These are phyloP conservation scores for Microcyclospora tardicrescens DNA, from an alignment of 2,329 filamentous ascomycete genomes.

Conservation along the genomic window DNA sequence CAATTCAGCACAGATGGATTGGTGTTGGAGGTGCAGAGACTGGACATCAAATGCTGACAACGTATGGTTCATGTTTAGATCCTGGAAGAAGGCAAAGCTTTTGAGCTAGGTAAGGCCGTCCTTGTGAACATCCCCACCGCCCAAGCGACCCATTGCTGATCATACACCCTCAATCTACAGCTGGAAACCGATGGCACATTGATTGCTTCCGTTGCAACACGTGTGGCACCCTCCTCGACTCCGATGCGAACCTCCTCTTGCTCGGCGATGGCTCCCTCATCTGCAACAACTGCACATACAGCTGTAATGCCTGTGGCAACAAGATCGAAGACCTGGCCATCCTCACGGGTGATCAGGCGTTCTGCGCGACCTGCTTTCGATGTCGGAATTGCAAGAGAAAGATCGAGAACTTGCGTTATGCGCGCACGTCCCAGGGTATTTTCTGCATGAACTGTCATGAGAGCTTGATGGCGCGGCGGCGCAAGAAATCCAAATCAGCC, in stretches of 20 bases:
- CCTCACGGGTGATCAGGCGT: conserved; percentile 92
- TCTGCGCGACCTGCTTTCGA: conserved; percentile 92
- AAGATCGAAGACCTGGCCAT: conserved; percentile 98
- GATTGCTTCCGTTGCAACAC: conserved; percentile 97
- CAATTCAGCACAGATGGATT: not conserved
- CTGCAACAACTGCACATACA: conserved; percentile 99
- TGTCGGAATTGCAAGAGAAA: conserved; percentile 98
- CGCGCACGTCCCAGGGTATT: conserved; percentile 92
- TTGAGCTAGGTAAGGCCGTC: conserved; percentile 68
- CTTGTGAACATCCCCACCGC: conserved; percentile 11
- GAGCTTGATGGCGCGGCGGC: conserved; percentile 80
- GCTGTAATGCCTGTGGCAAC: conserved; percentile 88
- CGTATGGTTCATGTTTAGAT: conserved; percentile 46
- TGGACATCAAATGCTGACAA: conserved; percentile 1
- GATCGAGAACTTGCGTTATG: conserved; percentile 96
- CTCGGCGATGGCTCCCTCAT: conserved; percentile 96
- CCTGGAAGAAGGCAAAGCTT: conserved; percentile 95
- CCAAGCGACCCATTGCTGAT: not conserved
- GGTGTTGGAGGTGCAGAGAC: too few species aligned
- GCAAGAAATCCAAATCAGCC: conserved; percentile 61
- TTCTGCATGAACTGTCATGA: conserved; percentile 99
- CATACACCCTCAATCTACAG: conserved; percentile 32
- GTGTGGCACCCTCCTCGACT: conserved; percentile 89
- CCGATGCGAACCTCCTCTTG: conserved; percentile 90
- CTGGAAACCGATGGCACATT: conserved; percentile 95